Conservation (phyloP, 2,329 filamentous ascomycete genomes). For the Akanthomyces lecanii region DNA sequence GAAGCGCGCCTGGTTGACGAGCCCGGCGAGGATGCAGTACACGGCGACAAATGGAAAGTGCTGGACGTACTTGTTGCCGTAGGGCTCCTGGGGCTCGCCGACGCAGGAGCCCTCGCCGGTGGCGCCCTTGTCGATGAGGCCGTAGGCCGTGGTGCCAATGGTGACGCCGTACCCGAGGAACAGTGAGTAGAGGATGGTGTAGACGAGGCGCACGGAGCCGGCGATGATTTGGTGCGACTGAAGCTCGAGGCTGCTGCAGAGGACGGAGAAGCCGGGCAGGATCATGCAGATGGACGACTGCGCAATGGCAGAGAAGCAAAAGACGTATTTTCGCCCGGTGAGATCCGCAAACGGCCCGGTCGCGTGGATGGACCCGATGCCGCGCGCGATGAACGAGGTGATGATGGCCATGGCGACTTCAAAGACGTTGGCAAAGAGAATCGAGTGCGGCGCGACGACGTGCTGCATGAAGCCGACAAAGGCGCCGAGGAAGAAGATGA, state of each 20-base stretch:
- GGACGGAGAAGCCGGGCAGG: slow-evolving; percentile 34
- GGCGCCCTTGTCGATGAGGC: slow-evolving; percentile 48
- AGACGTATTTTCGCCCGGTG: not conserved
- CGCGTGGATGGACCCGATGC: slow-evolving; percentile 8
- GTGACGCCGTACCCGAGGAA: slow-evolving; percentile 65
- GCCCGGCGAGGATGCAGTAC: slow-evolving; percentile 11
- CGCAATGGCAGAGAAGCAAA: slow-evolving; percentile 13
- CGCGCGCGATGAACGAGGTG: slow-evolving; percentile 1
- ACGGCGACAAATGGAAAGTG: slow-evolving; percentile 14
- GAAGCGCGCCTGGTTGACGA: slow-evolving; percentile 13
- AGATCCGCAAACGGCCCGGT: not conserved
- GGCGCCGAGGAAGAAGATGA: slow-evolving; percentile 13
- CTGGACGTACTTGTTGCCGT: slow-evolving; percentile 11
- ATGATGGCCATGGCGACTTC: slow-evolving; percentile 16
- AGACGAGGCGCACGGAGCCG: slow-evolving; percentile 65
- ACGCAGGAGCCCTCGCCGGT: slow-evolving; percentile 45
- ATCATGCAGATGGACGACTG: slow-evolving; percentile 15
- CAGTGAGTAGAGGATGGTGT: slow-evolving; percentile 64
- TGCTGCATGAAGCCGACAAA: slow-evolving; percentile 15
- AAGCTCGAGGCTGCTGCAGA: slow-evolving; percentile 55
- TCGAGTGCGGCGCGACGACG: slow-evolving; percentile 5
- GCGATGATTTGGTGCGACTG: slow-evolving; percentile 62
- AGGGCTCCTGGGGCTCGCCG: not conserved
- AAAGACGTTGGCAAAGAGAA: slow-evolving; percentile 14
- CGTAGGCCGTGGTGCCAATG: slow-evolving; percentile 56